Evolutionary conservation across 2,329 filamentous ascomycete species (phyloP), one percentile per base, ranked within the genome.

Genomic region (Phyllachora maydis): DNA sequence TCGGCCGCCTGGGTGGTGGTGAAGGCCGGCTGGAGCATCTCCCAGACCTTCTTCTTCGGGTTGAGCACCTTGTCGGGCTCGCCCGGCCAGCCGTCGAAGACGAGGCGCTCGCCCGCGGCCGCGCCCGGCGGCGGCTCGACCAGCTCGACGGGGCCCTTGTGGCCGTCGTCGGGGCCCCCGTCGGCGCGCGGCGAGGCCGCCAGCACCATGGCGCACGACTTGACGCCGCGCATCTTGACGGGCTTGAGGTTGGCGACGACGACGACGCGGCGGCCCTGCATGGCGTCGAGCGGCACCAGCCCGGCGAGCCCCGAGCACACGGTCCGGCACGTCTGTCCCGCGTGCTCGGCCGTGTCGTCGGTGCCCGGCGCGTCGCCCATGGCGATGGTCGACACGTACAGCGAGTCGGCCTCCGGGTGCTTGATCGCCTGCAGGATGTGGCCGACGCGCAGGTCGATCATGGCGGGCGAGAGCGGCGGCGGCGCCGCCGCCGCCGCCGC

Each of bases 31-130:
- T 95, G 85, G 52, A 92, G 79, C 7, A 65, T 79, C 61, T 98
- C 88, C 83, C 85, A 95, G 30, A 95, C 59, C 71, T 95, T 95
- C 71, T 95, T 98, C 73, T 98, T 98, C 28, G 88, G 88, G 62
- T 95, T 98, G 28, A 98, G 63, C 24, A 85, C 68, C 31, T 73
- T 74, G 62, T 98, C 88, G 0, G 88, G 82, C 58, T 91, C 77
- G 29, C 81, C 83, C 47, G 79, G 63, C 72, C 79, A 98, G 22
- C 88, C 88, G 45, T 95, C 78, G 44, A 98, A 98, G 60, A 62
- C 83, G 24, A 95, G 77, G 9, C 78, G 61, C 44, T 92, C 81
- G 28, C 88, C 88, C 5, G 83, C 79, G 42, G 72, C 67, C 20
- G 78, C 62, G 19, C 65, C 79, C 11, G 60, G 65, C 2, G 88